Conservation (phyloP, 805 yeast species). For the Saccharomycopsis microspora region DNA sequence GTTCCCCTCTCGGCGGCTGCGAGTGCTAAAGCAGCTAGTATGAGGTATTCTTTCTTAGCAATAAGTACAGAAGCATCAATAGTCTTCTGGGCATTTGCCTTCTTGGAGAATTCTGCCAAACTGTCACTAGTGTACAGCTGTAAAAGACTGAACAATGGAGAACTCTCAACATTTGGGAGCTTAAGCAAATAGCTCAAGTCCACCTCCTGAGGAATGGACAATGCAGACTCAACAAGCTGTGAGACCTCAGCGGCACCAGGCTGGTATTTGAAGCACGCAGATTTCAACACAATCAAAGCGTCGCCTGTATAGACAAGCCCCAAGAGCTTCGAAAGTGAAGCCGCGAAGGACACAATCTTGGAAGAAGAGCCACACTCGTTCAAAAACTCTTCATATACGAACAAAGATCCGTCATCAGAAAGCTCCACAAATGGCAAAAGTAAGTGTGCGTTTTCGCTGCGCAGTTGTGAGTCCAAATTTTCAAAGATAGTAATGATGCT, state of each 20-base stretch:
- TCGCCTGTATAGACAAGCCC: neutral
- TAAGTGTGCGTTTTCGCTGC: conserved; percentile 10
- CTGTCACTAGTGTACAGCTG: conserved; percentile 9
- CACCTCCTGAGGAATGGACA: conserved; percentile 7
- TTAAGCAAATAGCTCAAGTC: conserved; percentile 14
- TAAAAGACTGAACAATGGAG: conserved; percentile 3
- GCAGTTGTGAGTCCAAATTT: conserved; percentile 11
- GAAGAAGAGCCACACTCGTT: neutral
- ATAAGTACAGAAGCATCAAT: conserved; percentile 2
- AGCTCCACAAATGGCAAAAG: conserved; percentile 5
- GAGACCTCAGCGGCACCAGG: neutral
- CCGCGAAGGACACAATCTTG: too few species aligned
- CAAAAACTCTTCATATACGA: neutral
- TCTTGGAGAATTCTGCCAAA: conserved; percentile 7
- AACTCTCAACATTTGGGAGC: neutral
- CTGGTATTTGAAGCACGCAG: conserved; percentile 4
- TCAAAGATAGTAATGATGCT: conserved; percentile 9
- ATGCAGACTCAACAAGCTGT: conserved; percentile 5
- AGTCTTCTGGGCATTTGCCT: conserved; percentile 1
- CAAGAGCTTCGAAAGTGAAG: conserved; percentile 4
- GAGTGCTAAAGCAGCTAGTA: conserved; percentile 14
- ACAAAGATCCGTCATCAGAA: neutral
- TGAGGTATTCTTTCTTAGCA: conserved; percentile 12
- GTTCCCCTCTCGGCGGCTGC: conserved; percentile 22
- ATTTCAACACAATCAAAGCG: conserved; percentile 9